Evolutionary conservation across 2,329 filamentous ascomycete genomes (phyloP).

Genomic region (Curvularia sp.): DNA sequence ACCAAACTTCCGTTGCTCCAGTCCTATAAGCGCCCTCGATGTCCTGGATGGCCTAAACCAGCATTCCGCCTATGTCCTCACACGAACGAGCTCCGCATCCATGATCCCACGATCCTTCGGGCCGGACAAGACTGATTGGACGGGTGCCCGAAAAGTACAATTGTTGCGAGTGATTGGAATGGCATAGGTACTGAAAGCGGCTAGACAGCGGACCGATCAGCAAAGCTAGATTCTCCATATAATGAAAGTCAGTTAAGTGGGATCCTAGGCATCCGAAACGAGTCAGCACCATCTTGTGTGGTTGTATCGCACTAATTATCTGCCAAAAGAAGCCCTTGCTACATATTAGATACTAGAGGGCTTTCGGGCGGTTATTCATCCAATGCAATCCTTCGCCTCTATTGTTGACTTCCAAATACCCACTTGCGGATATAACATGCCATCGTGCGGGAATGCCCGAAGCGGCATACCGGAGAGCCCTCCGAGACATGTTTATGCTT

Average conservation of each 20-base stretch:
- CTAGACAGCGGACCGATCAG: conserved; percentile 4
- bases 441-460: conserved; percentile 2
- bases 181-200: background rate
- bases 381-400: background rate
- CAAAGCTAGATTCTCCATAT: conserved; percentile 2
- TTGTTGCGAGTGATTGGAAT: background rate
- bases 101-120: conserved; percentile 5
- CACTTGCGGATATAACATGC: background rate
- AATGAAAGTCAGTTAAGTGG: background rate
- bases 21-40: background rate
- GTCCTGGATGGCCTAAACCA: background rate
- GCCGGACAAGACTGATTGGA: conserved; percentile 6
- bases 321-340: background rate
- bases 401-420: background rate
- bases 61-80: background rate
- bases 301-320: background rate
- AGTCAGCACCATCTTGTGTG: background rate
- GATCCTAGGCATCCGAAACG: background rate
- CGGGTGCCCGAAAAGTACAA: background rate
- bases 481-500: background rate
- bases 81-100: conserved; percentile 6
- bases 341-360: background rate
- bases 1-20: conserved; percentile 8
- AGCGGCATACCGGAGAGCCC: conserved; percentile 10
- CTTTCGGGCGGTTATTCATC: background rate